Conservation (phyloP, 2,329 filamentous ascomycete genomes). For the Geoglossum cookeanum region DNA sequence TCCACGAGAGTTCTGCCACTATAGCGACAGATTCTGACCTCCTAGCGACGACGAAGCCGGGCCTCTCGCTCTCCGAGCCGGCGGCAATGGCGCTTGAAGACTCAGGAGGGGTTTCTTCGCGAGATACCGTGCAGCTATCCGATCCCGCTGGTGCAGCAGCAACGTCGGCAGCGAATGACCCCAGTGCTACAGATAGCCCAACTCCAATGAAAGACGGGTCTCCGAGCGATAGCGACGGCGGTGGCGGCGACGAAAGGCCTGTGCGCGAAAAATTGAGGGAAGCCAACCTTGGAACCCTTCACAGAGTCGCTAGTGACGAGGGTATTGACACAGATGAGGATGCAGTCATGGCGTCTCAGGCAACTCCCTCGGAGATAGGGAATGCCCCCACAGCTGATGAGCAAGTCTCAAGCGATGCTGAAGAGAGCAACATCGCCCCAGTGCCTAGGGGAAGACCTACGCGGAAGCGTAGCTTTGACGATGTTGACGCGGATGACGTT, state of each 20-base stretch:
- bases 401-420: background rate
- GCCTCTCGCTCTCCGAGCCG: background rate
- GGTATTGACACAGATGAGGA: background rate
- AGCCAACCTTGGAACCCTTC: conserved; percentile 2
- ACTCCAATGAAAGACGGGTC: background rate
- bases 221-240: background rate
- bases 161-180: background rate
- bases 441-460: background rate
- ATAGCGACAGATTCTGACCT: background rate
- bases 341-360: background rate
- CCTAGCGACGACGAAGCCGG: too few relatives aligned
- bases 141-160: background rate
- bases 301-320: background rate
- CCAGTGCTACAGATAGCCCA: background rate
- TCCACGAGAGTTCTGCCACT: background rate
- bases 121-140: background rate
- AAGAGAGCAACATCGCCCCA: background rate
- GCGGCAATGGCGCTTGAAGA: background rate
- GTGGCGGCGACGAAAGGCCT: conserved; percentile 2
- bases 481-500: background rate
- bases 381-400: background rate
- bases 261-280: conserved; percentile 5
- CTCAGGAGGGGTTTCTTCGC: background rate
- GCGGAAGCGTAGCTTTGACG: conserved; percentile 3
- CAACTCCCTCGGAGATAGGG: background rate